A percentile compares a stretch with the other conserved stretches of the same genome.
Conservation (phyloP, 2,329 filamentous ascomycete species). For the Fusarium keratoplasticum region DNA sequence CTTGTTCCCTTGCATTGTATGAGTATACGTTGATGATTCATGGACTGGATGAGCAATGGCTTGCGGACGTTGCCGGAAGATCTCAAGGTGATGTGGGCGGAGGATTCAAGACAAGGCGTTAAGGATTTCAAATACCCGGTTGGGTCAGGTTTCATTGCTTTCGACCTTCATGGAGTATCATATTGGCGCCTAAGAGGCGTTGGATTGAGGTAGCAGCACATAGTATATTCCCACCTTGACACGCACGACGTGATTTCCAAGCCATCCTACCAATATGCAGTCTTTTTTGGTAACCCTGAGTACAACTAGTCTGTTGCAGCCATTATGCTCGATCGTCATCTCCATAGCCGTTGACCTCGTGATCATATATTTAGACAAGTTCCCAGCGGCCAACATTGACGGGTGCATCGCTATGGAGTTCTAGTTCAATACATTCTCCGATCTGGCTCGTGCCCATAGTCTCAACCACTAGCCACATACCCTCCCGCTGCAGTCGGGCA, state of each 20-base stretch:
- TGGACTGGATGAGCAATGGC: constrained; percentile 3
- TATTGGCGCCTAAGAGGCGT: constrained; percentile 26
- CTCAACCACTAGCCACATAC: constrained; percentile 86
- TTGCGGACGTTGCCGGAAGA: constrained; percentile 5
- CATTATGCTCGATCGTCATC: neutral
- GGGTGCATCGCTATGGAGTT: constrained; percentile 62
- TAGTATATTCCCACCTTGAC: constrained; percentile 15
- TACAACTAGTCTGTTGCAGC: neutral
- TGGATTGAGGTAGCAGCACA: constrained; percentile 26
- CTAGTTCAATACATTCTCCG: constrained; percentile 61
- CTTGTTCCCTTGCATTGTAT: constrained; percentile 25
- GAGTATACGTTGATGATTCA: constrained; percentile 25
- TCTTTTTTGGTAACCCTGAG: neutral
- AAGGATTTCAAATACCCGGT: constrained; percentile 41
- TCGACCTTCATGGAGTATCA: constrained; percentile 14
- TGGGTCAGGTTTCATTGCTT: constrained; percentile 30
- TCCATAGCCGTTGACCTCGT: neutral
- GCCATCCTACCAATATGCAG: neutral
- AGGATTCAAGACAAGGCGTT: constrained; percentile 37
- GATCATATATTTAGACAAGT: constrained; percentile 22
- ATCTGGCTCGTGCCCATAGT: constrained; percentile 70
- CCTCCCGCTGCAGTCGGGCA: constrained; percentile 63
- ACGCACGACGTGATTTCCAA: constrained; percentile 5
- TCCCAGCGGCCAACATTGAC: constrained; percentile 60
- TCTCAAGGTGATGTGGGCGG: constrained; percentile 9